Evolutionary conservation across 2,329 filamentous ascomycete species (phyloP).

Genomic region (Colletotrichum sp.): DNA sequence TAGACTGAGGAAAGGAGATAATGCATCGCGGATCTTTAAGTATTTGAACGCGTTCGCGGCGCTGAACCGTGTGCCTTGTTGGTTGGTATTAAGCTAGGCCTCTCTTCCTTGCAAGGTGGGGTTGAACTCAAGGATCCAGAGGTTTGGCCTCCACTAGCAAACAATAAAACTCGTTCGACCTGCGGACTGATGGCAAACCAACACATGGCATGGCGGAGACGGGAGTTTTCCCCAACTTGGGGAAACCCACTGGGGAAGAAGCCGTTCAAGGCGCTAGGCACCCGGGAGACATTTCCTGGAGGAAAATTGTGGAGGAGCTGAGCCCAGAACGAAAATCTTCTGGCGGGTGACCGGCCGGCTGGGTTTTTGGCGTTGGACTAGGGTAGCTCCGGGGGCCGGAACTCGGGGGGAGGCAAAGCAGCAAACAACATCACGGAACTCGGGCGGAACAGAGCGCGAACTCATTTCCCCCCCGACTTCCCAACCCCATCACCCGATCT

Average conservation of each 20-base stretch:
- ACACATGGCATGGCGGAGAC: not conserved
- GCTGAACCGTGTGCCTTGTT: not conserved
- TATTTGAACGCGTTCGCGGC: not conserved
- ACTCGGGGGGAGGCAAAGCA: constrained; percentile 1
- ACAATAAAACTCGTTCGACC: not conserved
- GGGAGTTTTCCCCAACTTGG: not conserved
- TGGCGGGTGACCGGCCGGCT: not conserved
- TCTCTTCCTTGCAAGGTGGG: not conserved
- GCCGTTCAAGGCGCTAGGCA: not conserved
- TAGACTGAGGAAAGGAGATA: not conserved
- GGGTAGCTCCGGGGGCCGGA: not conserved
- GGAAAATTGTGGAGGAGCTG: not conserved
- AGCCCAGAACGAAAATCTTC: constrained; percentile 3
- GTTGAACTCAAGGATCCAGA: not conserved
- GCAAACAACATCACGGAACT: not conserved
- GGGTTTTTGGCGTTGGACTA: not conserved
- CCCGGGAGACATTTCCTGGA: not conserved
- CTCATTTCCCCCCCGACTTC: constrained; percentile 8
- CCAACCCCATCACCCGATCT: not conserved
- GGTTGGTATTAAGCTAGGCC: constrained; percentile 2
- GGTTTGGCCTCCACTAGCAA: not conserved
- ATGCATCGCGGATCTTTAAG: not conserved
- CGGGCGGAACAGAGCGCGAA: not conserved
- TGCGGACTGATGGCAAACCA: not conserved
- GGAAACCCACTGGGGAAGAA: not conserved